Evolutionary conservation across 2,329 filamentous ascomycete species (phyloP).

Genomic region (Ophiostoma triangulosporum): DNA sequence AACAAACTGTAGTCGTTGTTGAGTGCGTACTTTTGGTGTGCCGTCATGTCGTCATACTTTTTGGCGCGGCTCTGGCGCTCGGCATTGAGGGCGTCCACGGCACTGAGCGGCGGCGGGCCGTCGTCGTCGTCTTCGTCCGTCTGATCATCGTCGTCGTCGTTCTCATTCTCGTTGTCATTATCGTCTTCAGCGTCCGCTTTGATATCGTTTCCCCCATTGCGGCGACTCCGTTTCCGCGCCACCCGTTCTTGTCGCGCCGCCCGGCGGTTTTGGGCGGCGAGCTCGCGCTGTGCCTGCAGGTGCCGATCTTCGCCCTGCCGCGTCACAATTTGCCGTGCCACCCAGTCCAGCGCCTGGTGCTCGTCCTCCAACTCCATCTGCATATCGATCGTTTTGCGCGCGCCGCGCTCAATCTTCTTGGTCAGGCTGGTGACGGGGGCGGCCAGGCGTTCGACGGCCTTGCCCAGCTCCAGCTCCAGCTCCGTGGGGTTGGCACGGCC

Average conservation of each 20-base stretch:
- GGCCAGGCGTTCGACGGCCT: conserved; percentile 24
- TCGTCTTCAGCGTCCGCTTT: conserved; percentile 4
- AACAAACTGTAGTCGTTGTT: conserved; percentile 48
- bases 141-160: conserved; percentile 16
- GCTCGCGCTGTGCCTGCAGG: background rate
- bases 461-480: conserved; percentile 21
- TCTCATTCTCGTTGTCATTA: conserved; percentile 15
- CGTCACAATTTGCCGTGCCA: conserved; percentile 19
- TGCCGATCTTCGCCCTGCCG: conserved; percentile 14
- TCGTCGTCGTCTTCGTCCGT: conserved; percentile 15
- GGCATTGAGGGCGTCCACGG: conserved; percentile 23
- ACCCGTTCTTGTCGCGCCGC: conserved; percentile 7
- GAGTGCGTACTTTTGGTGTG: conserved; percentile 36
- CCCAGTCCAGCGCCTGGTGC: conserved; percentile 23
- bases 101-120: conserved; percentile 15
- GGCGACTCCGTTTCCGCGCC: conserved; percentile 7
- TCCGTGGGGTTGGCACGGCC: conserved; percentile 14
- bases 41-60: conserved; percentile 29
- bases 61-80: conserved; percentile 24
- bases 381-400: conserved; percentile 36
- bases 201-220: background rate
- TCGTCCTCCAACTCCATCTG: conserved; percentile 37
- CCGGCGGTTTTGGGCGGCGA: conserved; percentile 5
- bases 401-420: conserved; percentile 29
- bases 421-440: conserved; percentile 29